Percentiles rank a stretch among this genome's conserved stretches.
Evolutionary conservation across 2,329 filamentous ascomycete species (phyloP).

Genomic region (Xylariaceae sp.): DNA sequence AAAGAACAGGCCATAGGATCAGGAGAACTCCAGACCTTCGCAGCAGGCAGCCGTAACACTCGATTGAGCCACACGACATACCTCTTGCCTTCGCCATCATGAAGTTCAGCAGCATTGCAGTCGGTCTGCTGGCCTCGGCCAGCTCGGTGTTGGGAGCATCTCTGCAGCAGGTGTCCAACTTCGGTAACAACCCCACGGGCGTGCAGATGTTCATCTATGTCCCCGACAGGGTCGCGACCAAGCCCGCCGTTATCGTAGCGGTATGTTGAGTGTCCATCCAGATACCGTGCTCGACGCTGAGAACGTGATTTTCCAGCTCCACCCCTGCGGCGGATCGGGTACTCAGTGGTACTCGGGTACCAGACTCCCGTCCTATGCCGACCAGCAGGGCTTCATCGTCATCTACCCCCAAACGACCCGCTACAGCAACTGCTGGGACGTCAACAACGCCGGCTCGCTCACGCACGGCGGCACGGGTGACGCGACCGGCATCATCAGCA

Average conservation of each 20-base stretch:
- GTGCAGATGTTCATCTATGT: constrained; percentile 43
- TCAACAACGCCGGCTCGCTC: constrained; percentile 10
- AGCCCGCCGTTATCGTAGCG: constrained; percentile 23
- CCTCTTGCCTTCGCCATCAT: constrained; percentile 1
- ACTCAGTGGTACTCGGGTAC: constrained; percentile 16
- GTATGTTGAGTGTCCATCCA: constrained; percentile 3
- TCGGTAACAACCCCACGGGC: constrained; percentile 38
- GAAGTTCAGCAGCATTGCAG: constrained; percentile 3
- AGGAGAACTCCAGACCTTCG: neutral
- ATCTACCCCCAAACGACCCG: constrained; percentile 13
- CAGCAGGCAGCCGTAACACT: neutral
- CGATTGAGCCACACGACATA: neutral
- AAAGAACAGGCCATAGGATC: neutral
- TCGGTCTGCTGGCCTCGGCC: constrained; percentile 3
- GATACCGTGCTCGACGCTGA: neutral
- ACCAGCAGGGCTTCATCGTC: constrained; percentile 13
- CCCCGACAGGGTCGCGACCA: constrained; percentile 32
- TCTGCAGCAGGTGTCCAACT: constrained; percentile 33
- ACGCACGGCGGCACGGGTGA: constrained; percentile 13
- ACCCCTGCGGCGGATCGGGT: constrained; percentile 12
- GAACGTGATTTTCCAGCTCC: constrained; percentile 12
- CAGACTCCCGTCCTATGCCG: constrained; percentile 13
- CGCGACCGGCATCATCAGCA: constrained; percentile 10
- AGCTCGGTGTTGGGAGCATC: constrained; percentile 8
- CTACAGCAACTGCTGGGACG: constrained; percentile 15